Evolutionary conservation across 148 eudicot species (phyloP).

Genomic region (Vaccinium myrtillus): DNA sequence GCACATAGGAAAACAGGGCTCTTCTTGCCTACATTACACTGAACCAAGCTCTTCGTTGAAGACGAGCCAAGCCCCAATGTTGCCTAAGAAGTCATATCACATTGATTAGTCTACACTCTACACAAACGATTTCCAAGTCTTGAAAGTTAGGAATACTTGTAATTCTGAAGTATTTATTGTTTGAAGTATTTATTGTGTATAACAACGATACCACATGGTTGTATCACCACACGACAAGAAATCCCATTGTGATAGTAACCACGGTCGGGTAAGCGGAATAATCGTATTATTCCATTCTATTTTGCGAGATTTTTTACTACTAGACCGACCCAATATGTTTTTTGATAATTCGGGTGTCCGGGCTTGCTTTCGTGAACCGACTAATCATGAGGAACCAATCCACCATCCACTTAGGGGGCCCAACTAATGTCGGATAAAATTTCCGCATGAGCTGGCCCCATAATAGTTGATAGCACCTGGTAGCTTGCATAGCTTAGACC

Average conservation of each 20-base stretch:
- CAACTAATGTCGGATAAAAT: too few relatives aligned
- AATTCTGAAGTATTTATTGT: background rate
- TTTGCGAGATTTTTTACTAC: background rate
- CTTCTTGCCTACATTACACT: conserved; percentile 80
- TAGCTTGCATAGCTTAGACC: too few relatives aligned
- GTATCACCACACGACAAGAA: background rate
- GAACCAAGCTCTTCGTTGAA: conserved; percentile 51
- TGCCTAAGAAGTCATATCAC: conserved; percentile 46
- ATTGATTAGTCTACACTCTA: background rate
- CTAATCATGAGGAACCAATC: too few relatives aligned
- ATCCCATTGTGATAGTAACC: background rate
- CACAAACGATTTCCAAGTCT: background rate
- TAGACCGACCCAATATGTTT: too few relatives aligned
- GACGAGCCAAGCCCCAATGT: conserved; percentile 69
- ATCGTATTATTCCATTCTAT: background rate
- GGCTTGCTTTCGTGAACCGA: too few relatives aligned
- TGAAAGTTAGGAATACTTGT: background rate
- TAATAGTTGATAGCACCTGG: too few relatives aligned
- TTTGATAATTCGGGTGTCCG: too few relatives aligned
- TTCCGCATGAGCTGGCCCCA: too few relatives aligned
- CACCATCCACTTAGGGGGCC: too few relatives aligned
- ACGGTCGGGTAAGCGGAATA: background rate
- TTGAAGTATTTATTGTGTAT: background rate
- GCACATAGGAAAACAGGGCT: conserved; percentile 81
- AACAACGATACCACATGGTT: background rate